phyloP scores from a whole-genome alignment of 2,329 filamentous ascomycete genomes.

The Fusarium sp. region DNA sequence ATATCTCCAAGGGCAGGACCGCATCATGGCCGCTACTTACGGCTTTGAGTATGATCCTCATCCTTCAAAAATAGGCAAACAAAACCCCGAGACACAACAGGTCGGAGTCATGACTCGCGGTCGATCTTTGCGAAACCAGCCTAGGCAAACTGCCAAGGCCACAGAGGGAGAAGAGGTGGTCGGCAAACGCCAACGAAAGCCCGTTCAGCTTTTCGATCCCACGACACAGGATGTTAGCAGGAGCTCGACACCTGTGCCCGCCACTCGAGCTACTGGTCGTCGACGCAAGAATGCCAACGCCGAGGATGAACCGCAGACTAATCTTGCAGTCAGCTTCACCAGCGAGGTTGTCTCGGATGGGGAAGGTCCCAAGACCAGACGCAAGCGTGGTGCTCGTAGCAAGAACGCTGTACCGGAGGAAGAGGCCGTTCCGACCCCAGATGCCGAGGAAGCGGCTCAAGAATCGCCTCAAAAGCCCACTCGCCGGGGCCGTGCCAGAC shows the following conservation, averaged over 20 bases:
- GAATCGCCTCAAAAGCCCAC: conserved; percentile 39
- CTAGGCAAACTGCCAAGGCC: conserved; percentile 68
- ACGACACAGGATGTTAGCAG: conserved; percentile 63
- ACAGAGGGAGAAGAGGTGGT: conserved; percentile 63
- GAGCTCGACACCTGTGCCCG: conserved; percentile 60
- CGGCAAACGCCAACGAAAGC: conserved; percentile 66
- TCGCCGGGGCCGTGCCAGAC: conserved; percentile 44
- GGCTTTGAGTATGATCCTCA: conserved; percentile 71
- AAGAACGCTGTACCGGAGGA: conserved; percentile 43
- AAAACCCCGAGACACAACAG: conserved; percentile 67
- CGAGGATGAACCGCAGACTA: conserved; percentile 45
- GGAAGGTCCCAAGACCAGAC: conserved; percentile 48
- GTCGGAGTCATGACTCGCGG: conserved; percentile 62
- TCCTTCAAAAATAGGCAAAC: conserved; percentile 66
- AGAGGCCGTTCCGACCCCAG: conserved; percentile 37
- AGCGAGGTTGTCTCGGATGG: conserved; percentile 49
- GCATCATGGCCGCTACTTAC: conserved; percentile 68
- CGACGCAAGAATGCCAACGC: conserved; percentile 49
- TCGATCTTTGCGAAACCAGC: conserved; percentile 66
- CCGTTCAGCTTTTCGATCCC: conserved; percentile 62
- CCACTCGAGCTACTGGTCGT: conserved; percentile 46
- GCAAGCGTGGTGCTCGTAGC: conserved; percentile 47
- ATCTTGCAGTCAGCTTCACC: conserved; percentile 50
- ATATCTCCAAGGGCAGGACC: conserved; percentile 65
- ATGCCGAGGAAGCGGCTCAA: conserved; percentile 33